phyloP scores from a whole-genome alignment of 805 yeast species.

The Candida endomychidarum region DNA sequence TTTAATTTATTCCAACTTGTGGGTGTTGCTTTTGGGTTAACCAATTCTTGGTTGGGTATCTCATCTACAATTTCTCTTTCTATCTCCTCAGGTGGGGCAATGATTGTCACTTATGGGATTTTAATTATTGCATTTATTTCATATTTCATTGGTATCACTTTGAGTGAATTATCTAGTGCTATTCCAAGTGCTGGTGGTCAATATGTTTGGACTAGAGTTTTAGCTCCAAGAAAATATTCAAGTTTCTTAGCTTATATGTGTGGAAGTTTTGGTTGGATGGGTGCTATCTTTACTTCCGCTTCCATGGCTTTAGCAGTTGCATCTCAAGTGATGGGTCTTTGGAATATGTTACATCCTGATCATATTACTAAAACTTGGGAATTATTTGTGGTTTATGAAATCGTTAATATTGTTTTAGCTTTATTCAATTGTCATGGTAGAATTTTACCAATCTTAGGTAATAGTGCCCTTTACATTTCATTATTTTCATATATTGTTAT shows the following conservation, averaged over 20 bases:
- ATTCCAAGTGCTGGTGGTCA: conserved; percentile 61
- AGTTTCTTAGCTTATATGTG: conserved; percentile 55
- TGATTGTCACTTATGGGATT: conserved; percentile 56
- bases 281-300: conserved; percentile 61
- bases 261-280: conserved; percentile 64
- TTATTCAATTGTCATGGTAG: conserved; percentile 39
- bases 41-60: conserved; percentile 63
- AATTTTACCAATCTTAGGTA: conserved; percentile 35
- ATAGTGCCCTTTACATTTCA: conserved; percentile 34
- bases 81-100: conserved; percentile 58
- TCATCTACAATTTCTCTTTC: conserved; percentile 57
- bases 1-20: conserved; percentile 35
- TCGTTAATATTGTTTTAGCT: conserved; percentile 31
- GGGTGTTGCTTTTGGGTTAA: conserved; percentile 61
- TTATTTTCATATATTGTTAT: conserved; percentile 34
- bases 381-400: conserved; percentile 36
- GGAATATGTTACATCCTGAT: conserved; percentile 36
- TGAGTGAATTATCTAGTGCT: conserved; percentile 54
- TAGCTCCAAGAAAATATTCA: conserved; percentile 50
- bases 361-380: conserved; percentile 36
- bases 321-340: conserved; percentile 52
- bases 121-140: conserved; percentile 50
- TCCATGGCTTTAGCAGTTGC: conserved; percentile 58
- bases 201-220: conserved; percentile 56
- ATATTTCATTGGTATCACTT: conserved; percentile 46